Evolutionary conservation across 495 filamentous ascomycete genomes (phyloP), one percentile per base, ranked within the genome.

Genomic region (Melanomma pulvis-pyrius): DNA sequence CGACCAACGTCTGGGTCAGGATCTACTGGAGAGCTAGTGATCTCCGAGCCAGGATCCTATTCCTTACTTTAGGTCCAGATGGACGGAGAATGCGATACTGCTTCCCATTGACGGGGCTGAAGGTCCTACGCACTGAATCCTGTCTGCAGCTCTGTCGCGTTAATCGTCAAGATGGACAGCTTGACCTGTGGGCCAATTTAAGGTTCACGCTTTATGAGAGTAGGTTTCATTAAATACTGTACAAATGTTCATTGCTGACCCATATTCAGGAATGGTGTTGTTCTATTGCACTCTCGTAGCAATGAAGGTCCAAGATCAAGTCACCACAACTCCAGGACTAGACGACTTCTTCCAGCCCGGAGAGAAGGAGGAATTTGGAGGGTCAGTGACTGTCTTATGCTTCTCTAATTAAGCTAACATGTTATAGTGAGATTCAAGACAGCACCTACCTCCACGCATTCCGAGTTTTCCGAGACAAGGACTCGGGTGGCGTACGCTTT

Each of bases 241-340:
- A 2, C 32, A 22, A 51, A 12, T n/a, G 30, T 48, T 9, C 48
- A 57, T 41, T 61, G 44, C 63, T 75, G 47, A 71, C 54, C n/a
- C 0, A 29, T 26, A 61, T 30, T 26, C 46, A 87, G 86, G 78
- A 63, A 86, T 96, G 86, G 89, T 92, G 13, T 78, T 91, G 0
- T 94, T 96, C 74, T 90, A 89, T 74, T 88, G 84, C 75, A 85
- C 87, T 0, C 90, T 93, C 69, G 76, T 90, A 26, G 87, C 89
- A 0, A 81, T 96, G 61, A 91, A 91, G 71, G 82, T 85, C 15
- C 85, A 90, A 52, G 90, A 91, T 59, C 68, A 73, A 72, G 25
- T 77, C 80, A 59, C 84, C 79, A 1, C 78, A 81, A 1, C 80
- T 82, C 24, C 66, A 81, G 25, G 74, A 77, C 25, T 86, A 3